phyloP scores from a whole-genome alignment of 345 rosid species.

The Schrenkiella parvula region DNA sequence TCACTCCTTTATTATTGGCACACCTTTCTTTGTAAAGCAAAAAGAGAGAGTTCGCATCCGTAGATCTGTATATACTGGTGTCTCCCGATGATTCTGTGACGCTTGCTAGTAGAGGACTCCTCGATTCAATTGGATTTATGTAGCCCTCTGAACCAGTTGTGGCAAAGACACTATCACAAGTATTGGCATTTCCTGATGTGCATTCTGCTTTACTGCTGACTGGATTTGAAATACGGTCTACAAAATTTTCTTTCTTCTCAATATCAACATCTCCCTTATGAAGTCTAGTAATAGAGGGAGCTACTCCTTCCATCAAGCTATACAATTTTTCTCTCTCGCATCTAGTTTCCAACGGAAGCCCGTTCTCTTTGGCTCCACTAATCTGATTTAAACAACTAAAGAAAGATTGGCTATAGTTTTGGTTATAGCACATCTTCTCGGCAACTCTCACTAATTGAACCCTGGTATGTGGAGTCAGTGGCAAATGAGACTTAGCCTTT shows the following conservation, averaged over 20 bases:
- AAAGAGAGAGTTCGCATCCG: conserved; percentile 42
- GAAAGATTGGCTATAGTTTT: conserved; percentile 19
- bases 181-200: conserved; percentile 27
- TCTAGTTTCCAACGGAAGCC: not conserved
- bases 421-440: conserved; percentile 34
- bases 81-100: not conserved
- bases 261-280: not conserved
- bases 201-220: conserved; percentile 9
- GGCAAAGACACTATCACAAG: conserved; percentile 21
- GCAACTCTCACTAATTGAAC: conserved; percentile 37
- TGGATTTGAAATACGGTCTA: conserved; percentile 18
- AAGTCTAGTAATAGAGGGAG: conserved; percentile 34
- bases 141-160: conserved; percentile 17
- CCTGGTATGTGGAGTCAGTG: conserved; percentile 29
- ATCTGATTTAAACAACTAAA: conserved; percentile 26
- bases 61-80: conserved; percentile 31
- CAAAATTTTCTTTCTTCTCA: conserved; percentile 28
- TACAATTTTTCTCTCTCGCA: conserved; percentile 35
- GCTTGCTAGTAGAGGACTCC: conserved; percentile 26
- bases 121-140: conserved; percentile 27
- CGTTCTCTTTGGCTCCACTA: not conserved
- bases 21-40: conserved; percentile 33
- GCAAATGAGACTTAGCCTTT: conserved; percentile 10
- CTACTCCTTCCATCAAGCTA: conserved; percentile 47
- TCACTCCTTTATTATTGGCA: conserved; percentile 28